Conservation (phyloP, 2,329 filamentous ascomycete species). For the Fusarium verticillioides region DNA sequence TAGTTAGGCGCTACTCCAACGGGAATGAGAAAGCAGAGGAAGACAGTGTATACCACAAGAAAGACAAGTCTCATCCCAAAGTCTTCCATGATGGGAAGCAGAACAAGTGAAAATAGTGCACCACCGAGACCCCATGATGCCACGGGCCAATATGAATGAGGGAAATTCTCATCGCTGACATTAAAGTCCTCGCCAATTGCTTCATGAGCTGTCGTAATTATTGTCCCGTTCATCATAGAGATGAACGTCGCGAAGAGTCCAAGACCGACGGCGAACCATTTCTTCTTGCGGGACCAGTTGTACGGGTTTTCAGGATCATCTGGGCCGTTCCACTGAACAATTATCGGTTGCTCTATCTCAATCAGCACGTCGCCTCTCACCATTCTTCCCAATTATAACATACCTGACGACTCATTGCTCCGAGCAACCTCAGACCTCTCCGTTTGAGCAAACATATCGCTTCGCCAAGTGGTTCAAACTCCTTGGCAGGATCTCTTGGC, state of each 20-base stretch:
- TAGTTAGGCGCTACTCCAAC: constrained; percentile 20
- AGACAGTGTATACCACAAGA: constrained; percentile 7
- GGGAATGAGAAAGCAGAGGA: constrained; percentile 15
- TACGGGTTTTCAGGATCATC: constrained; percentile 20
- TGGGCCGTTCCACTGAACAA: constrained; percentile 18
- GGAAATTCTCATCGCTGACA: constrained; percentile 14
- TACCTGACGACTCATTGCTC: not conserved
- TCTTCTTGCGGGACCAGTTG: constrained; percentile 27
- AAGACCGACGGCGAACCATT: constrained; percentile 18
- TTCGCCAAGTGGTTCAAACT: no score
- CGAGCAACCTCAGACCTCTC: not conserved
- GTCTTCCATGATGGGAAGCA: constrained; percentile 28
- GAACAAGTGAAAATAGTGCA: constrained; percentile 10
- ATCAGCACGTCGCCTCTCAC: not conserved
- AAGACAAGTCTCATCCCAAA: constrained; percentile 28
- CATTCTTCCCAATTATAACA: rapidly evolving
- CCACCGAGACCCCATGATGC: constrained; percentile 22
- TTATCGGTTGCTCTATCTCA: not conserved
- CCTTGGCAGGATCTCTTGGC: constrained; percentile 4
- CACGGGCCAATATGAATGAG: constrained; percentile 32
- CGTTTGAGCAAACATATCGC: not conserved
- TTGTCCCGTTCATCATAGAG: constrained; percentile 31
- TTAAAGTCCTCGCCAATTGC: constrained; percentile 16
- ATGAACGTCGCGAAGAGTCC: constrained; percentile 27
- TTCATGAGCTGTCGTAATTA: constrained; percentile 26